phyloP scores from a whole-genome alignment of 768 basidiomycete species.

The Pseudohyphozyma bogoriensis region DNA sequence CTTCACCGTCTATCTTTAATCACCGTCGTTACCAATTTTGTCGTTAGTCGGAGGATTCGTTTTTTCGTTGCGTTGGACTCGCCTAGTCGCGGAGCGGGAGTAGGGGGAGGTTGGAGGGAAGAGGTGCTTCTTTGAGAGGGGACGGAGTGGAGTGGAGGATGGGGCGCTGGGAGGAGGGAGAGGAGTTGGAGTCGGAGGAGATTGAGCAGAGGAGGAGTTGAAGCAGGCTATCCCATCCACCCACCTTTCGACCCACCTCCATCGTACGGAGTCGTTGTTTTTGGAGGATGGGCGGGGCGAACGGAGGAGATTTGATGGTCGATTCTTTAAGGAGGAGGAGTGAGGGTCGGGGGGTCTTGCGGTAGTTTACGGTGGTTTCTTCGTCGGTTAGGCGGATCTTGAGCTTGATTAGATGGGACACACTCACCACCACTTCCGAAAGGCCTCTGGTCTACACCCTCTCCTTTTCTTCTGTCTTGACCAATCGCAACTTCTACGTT shows the following conservation, averaged over 20 bases:
- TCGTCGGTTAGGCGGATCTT: too few species aligned
- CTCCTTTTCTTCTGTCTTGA: too few species aligned
- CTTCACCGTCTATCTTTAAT: neutral
- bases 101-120: too few species aligned
- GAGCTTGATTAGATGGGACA: too few species aligned
- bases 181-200: neutral
- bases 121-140: neutral
- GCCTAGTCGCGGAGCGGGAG: too few species aligned
- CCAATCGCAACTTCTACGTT: too few species aligned
- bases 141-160: neutral
- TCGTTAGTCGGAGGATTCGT: neutral
- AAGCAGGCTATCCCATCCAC: neutral
- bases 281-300: neutral
- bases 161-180: neutral
- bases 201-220: neutral
- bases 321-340: too few species aligned
- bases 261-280: neutral
- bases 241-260: neutral
- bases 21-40: neutral
- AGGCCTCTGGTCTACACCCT: too few species aligned
- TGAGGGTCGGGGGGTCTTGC: too few species aligned
- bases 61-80: neutral
- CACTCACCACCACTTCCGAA: too few species aligned
- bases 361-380: too few species aligned
- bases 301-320: too few species aligned